Conservation (phyloP, 108 stramenopile species). For the Ochromonas danica region DNA sequence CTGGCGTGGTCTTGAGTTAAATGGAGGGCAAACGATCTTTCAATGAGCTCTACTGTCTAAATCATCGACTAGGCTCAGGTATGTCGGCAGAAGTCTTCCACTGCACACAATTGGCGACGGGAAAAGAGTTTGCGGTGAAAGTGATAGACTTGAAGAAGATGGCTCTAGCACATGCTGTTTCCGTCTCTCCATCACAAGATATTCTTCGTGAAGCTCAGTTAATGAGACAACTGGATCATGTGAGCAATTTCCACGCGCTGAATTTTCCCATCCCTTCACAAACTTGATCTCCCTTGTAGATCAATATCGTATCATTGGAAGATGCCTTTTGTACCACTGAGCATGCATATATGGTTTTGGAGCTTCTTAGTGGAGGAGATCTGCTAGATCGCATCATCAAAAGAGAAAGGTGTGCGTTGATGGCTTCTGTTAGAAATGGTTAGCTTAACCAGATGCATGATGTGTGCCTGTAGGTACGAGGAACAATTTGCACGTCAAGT, state of each 20-base stretch:
- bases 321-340: constrained; percentile 70
- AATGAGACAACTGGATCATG: constrained; percentile 72
- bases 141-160: constrained; percentile 68
- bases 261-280: neutral
- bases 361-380: constrained; percentile 21
- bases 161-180: neutral
- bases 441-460: too few relatives aligned
- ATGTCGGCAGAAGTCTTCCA: constrained; percentile 84
- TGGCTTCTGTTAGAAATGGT: too few relatives aligned
- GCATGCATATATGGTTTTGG: constrained; percentile 2
- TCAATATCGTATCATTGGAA: constrained; percentile 73
- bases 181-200: constrained; percentile 47
- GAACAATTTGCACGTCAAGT: constrained; percentile 27
- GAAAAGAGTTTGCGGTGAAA: constrained; percentile 80
- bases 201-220: constrained; percentile 76
- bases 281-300: neutral
- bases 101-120: constrained; percentile 75
- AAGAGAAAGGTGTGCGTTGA: too few relatives aligned
- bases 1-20: too few relatives aligned
- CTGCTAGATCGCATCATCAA: constrained; percentile 31
- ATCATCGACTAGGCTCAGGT: constrained; percentile 84
- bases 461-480: neutral
- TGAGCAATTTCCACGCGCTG: neutral
- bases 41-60: too few relatives aligned
- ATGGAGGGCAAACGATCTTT: too few relatives aligned